Conservation (phyloP, 495 filamentous ascomycete species). For the Aspergillus kassunensis region DNA sequence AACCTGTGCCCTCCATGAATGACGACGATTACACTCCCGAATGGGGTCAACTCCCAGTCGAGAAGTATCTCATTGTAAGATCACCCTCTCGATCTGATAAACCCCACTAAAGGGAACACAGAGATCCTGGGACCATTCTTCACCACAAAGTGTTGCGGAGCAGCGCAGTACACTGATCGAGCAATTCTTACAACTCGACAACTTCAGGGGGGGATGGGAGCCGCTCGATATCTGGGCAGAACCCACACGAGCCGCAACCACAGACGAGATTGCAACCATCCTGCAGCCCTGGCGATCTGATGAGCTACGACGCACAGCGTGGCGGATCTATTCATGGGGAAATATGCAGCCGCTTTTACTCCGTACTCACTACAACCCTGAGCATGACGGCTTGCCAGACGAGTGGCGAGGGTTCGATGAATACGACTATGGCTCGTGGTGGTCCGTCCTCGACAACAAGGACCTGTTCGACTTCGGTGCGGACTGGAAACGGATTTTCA, state of each 20-base stretch:
- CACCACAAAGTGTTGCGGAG: background rate
- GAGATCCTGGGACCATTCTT: background rate
- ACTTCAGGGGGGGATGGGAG: background rate
- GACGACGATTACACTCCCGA: too few species aligned
- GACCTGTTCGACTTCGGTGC: background rate
- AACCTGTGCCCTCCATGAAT: too few species aligned
- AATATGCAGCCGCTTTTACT: background rate
- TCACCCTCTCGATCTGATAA: background rate
- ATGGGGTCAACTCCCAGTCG: too few species aligned
- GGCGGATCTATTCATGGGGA: background rate
- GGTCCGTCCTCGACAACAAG: background rate
- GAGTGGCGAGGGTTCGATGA: too few species aligned
- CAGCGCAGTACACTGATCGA: background rate
- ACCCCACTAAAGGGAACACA: background rate
- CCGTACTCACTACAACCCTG: background rate
- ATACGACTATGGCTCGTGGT: too few species aligned
- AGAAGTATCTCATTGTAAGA: too few species aligned
- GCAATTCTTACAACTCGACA: background rate
- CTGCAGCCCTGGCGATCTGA: slow-evolving; percentile 3
- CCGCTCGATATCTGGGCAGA: background rate
- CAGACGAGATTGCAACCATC: background rate
- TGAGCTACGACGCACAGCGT: background rate
- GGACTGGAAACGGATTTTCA: background rate
- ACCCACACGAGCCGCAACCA: too few species aligned
- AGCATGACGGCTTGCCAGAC: background rate